Evolutionary conservation across 768 basidiomycete species (phyloP).

Genomic region (Mycena vulgaris): DNA sequence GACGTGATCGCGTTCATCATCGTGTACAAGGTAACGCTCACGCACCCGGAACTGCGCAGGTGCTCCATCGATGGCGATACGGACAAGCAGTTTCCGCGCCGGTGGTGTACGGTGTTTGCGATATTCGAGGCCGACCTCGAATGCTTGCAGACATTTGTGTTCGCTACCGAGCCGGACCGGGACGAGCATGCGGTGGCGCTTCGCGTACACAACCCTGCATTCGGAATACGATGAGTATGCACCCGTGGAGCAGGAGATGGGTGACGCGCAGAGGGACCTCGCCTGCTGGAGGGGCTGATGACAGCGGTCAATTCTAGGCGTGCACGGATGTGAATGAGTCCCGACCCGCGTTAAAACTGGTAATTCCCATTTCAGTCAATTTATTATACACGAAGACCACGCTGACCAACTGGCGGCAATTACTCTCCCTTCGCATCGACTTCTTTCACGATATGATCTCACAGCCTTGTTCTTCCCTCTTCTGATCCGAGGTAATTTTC

Average conservation of each 20-base stretch:
- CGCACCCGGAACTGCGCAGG: conserved; percentile 1
- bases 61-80: conserved; percentile 6
- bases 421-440: no score
- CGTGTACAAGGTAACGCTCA: conserved; percentile 21
- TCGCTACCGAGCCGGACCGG: no score
- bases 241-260: background rate
- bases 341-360: no score
- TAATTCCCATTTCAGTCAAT: no score
- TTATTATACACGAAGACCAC: no score
- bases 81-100: background rate
- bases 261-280: background rate
- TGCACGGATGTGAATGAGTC: no score
- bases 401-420: no score
- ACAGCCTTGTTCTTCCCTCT: no score
- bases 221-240: background rate
- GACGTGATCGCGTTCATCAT: conserved; percentile 20
- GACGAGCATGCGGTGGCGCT: background rate
- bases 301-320: conserved; percentile 45
- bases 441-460: no score
- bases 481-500: no score
- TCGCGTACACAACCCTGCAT: background rate
- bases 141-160: background rate
- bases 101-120: conserved; percentile 15
- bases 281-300: conserved; percentile 41
- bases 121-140: background rate